A percentile compares a stretch with the other conserved stretches of the same genome.
These are phyloP conservation scores for Teratosphaeriaceae sp. DNA, from an alignment of 2,329 filamentous ascomycete species.

Conservation along the genomic window DNA sequence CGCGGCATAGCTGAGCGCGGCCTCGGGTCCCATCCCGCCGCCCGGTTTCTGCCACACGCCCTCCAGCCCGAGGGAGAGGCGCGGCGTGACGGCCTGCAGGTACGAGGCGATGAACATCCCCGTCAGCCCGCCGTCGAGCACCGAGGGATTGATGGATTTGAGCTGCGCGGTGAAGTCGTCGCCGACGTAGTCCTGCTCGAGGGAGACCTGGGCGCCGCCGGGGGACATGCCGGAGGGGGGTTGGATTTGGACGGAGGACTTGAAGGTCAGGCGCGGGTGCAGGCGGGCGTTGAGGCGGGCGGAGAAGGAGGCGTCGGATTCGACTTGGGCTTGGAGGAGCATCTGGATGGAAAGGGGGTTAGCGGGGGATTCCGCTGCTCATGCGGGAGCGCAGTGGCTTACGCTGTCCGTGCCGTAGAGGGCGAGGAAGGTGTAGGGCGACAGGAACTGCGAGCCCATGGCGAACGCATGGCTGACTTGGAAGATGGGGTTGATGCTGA, in stretches of 20 bases:
- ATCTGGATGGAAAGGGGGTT: slow-evolving; percentile 49
- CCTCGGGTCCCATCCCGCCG: slow-evolving; percentile 81
- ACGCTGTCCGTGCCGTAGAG: slow-evolving; percentile 93
- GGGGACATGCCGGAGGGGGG: slow-evolving; percentile 42
- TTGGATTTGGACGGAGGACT: slow-evolving; percentile 80
- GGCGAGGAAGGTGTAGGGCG: slow-evolving; percentile 90
- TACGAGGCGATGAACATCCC: slow-evolving; percentile 96
- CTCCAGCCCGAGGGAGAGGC: slow-evolving; percentile 81
- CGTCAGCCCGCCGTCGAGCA: slow-evolving; percentile 84
- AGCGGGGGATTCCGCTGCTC: not conserved
- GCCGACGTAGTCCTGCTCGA: slow-evolving; percentile 94
- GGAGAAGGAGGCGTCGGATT: slow-evolving; percentile 82
- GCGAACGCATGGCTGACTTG: slow-evolving; percentile 96
- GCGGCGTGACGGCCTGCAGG: slow-evolving; percentile 84
- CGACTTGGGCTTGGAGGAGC: slow-evolving; percentile 91
- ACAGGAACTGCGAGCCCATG: slow-evolving; percentile 80
- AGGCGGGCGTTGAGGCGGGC: slow-evolving; percentile 93
- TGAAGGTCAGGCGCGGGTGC: slow-evolving; percentile 72
- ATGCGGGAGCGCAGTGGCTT: slow-evolving; percentile 7
- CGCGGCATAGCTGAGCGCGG: slow-evolving; percentile 80
- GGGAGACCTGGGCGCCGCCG: slow-evolving; percentile 78
- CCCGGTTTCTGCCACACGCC: slow-evolving; percentile 87
- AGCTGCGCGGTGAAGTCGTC: slow-evolving; percentile 87
- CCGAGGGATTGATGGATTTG: slow-evolving; percentile 93
- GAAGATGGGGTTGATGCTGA: slow-evolving; percentile 46